Percentiles rank a stretch among this genome's conserved stretches.
Evolutionary conservation across 768 basidiomycete genomes (phyloP).

Genomic region (Hygrophoropsis aurantiaca): DNA sequence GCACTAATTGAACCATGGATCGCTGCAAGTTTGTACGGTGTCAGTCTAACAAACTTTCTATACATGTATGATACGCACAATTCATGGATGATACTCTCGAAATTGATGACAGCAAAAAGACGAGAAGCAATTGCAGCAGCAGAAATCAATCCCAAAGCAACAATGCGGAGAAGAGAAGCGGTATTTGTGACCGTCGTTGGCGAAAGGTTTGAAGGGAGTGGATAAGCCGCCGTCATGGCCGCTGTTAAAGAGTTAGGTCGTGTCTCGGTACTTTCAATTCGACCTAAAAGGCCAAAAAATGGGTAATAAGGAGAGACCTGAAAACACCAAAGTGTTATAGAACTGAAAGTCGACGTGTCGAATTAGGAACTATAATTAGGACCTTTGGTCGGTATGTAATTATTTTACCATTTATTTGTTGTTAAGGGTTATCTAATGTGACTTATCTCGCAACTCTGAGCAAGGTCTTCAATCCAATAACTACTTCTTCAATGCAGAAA

Average conservation of each 20-base stretch:
- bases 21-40: slow-evolving; percentile 45
- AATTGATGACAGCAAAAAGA: slow-evolving; percentile 95
- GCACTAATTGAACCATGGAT: slow-evolving; percentile 99
- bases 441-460: no score
- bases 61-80: slow-evolving; percentile 60
- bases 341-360: slow-evolving; percentile 23
- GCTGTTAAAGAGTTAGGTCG: slow-evolving; percentile 13
- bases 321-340: slow-evolving; percentile 1
- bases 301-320: neutral
- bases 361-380: neutral
- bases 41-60: neutral
- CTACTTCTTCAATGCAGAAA: no score
- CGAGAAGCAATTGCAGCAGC: slow-evolving; percentile 94
- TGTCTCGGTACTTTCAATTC: slow-evolving; percentile 1
- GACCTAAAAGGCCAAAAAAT: neutral
- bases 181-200: slow-evolving; percentile 79
- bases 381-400: no score
- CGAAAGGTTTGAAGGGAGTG: slow-evolving; percentile 69
- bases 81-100: slow-evolving; percentile 99
- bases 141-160: slow-evolving; percentile 88
- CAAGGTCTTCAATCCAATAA: no score
- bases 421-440: no score
- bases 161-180: slow-evolving; percentile 86
- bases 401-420: no score
- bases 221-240: slow-evolving; percentile 75